Base-by-base conservation (phyloP, 257 asterid species). In the Ilex aquifolium region DNA sequence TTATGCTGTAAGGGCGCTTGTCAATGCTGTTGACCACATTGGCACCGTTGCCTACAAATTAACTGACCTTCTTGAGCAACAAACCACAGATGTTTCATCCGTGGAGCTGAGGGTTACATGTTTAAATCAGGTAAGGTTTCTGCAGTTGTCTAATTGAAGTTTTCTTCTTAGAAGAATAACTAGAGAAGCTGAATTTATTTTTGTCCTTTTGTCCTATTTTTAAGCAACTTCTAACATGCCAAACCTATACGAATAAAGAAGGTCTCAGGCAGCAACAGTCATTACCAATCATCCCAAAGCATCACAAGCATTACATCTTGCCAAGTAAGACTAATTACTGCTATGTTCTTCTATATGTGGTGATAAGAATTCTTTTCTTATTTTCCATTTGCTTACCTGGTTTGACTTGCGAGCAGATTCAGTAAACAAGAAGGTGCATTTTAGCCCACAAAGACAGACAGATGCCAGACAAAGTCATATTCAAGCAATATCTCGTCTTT, bases 191-290 rank as follows among this genome's bases (percentile, higher is more conserved):
- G 66, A 74, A 69, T 50, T 60, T 29, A 52, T 44, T 56, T 62
- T 3, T 36, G 65, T 46, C 56, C 61, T 49, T 42, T 30, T 9
- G 16, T 67, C 27, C 27, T 21, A 21, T 21, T 21, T 21, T 51
- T 64, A 57, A 91, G 99, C 78, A 81, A 87, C 92, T 93, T 72
- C 82, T 75, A 49, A 87, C 99, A 31, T 90, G 96, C 80, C 93
- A 78, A 85, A 82, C 85, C 11, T 93, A 76, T 61, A 74, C 88
- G 66, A 86, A 85, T 32, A 82, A 79, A 67, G 97, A 93, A 85
- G 99, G 94, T 56, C 83, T 85, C 40, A 81, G 96, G 80, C 97
- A 93, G 82, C 99, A 90, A 74, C 95, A 87, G 78, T 76, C 90
- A 64, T 67, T 90, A 66, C 83, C 95, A n/a, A 73, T 85, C 79